Evolutionary conservation across 768 basidiomycete genomes (phyloP), one percentile per base, ranked within the genome.

Genomic region (Royoungia palumana): DNA sequence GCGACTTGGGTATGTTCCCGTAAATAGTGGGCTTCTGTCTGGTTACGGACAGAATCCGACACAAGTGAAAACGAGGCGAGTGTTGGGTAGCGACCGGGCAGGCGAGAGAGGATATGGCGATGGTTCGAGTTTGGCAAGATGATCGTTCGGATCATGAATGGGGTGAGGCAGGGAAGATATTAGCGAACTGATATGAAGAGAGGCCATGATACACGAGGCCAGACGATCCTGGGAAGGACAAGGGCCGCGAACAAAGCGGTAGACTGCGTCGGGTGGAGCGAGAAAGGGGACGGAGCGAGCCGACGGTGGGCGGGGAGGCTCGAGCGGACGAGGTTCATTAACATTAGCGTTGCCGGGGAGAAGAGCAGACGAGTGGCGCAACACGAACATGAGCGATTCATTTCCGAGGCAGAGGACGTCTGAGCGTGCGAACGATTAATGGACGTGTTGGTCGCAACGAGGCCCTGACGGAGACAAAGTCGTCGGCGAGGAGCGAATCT

Each of bases 321-420:
- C 14, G 1, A 32, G 32, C 32, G 32, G 14, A 14, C 41, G 35
- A 42, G n/a, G 49, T 57, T 63, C 64, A 60, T 65, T n/a, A n/a
- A n/a, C n/a, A n/a, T n/a, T n/a, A n/a, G n/a, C n/a, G n/a, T n/a
- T 60, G 63, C 57, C 63, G 58, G 55, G 41, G 22, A 28, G 27
- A 28, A 28, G 27, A 28, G 4, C 14, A 58, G 57, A 60, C 55
- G 47, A 39, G 49, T 27, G 57, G 59, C 47, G 50, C 32, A 39
- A 25, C 4, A 25, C 8, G 49, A 60, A 67, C 65, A 68, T 65
- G 65, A 67, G 63, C 39, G 56, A 34, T 69, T 67, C 66, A 67
- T 67, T 45, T 67, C 66, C 66, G 66, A 67, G 57, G 65, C 56
- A 44, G 50, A 59, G 61, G 58, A 4, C 24, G 4, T 28, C 6